A percentile compares a stretch with the other conserved stretches of the same genome.
phyloP scores from a whole-genome alignment of 306 rosid species.

The Gynostemma pentaphyllum region DNA sequence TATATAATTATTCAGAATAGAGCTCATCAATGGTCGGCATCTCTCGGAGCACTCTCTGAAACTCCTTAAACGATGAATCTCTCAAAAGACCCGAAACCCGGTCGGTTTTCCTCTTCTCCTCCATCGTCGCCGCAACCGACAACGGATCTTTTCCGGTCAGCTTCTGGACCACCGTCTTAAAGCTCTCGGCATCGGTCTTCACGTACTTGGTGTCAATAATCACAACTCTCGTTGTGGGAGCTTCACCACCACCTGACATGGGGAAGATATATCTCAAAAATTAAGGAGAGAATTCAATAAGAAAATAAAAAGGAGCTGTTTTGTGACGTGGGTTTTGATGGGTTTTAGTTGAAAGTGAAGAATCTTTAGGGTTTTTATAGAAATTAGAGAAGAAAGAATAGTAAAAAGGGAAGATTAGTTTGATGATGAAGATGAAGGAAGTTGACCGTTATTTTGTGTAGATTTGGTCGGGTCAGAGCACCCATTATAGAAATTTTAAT shows the following conservation, averaged over 20 bases:
- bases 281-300: not conserved
- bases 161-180: constrained; percentile 64
- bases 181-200: constrained; percentile 58
- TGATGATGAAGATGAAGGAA: constrained; percentile 6
- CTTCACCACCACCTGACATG: constrained; percentile 19
- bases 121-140: not conserved
- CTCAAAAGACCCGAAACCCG: constrained; percentile 24
- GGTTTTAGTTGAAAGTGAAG: not conserved
- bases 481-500: not conserved
- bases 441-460: constrained; percentile 11
- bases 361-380: not conserved
- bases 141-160: constrained; percentile 55
- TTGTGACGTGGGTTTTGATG: constrained; percentile 9
- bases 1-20: not conserved
- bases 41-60: constrained; percentile 43
- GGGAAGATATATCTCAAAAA: not conserved
- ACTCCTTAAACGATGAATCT: constrained; percentile 50
- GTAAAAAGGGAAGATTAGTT: not conserved
- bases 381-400: not conserved
- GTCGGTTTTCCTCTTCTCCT: not conserved
- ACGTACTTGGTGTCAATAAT: constrained; percentile 64
- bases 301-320: not conserved
- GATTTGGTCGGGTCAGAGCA: constrained; percentile 14
- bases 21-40: constrained; percentile 40
- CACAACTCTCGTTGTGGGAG: constrained; percentile 39